A percentile compares a stretch with the other conserved stretches of the same genome.
phyloP scores from a whole-genome alignment of 805 yeast species.

The Lachancea fermentati region DNA sequence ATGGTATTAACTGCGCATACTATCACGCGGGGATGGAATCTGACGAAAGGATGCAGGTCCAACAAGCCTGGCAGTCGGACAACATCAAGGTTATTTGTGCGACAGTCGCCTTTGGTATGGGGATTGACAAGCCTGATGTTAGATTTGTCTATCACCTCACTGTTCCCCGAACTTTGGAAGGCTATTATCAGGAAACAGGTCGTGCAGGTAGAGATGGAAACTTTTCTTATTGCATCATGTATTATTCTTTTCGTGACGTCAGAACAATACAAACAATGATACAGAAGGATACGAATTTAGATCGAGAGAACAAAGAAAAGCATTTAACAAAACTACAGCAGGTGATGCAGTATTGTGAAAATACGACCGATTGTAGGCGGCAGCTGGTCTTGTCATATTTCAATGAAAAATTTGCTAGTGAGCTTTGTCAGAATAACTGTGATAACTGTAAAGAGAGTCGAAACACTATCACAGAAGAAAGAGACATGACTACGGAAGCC shows the following conservation, averaged over 20 bases:
- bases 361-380: constrained; percentile 83
- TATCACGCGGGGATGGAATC: constrained; percentile 96
- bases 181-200: constrained; percentile 97
- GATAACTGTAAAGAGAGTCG: constrained; percentile 67
- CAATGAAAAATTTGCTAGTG: constrained; percentile 71
- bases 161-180: constrained; percentile 86
- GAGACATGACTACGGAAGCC: constrained; percentile 67
- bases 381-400: constrained; percentile 85
- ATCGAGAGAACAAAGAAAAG: constrained; percentile 58
- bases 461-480: constrained; percentile 39
- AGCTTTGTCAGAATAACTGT: constrained; percentile 64
- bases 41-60: constrained; percentile 67
- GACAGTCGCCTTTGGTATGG: constrained; percentile 98
- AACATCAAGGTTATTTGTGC: constrained; percentile 81
- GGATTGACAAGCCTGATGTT: constrained; percentile 95
- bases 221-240: constrained; percentile 76
- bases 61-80: constrained; percentile 75
- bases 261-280: constrained; percentile 71
- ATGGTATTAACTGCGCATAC: constrained; percentile 63
- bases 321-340: constrained; percentile 73
- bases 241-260: constrained; percentile 76
- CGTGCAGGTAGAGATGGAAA: constrained; percentile 97
- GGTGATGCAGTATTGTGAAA: constrained; percentile 89
- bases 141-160: constrained; percentile 86
- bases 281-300: constrained; percentile 65